A percentile compares a stretch with the other conserved stretches of the same genome.
Evolutionary conservation across 345 rosid genomes (phyloP).

Genomic region (Cardamine resedifolia): DNA sequence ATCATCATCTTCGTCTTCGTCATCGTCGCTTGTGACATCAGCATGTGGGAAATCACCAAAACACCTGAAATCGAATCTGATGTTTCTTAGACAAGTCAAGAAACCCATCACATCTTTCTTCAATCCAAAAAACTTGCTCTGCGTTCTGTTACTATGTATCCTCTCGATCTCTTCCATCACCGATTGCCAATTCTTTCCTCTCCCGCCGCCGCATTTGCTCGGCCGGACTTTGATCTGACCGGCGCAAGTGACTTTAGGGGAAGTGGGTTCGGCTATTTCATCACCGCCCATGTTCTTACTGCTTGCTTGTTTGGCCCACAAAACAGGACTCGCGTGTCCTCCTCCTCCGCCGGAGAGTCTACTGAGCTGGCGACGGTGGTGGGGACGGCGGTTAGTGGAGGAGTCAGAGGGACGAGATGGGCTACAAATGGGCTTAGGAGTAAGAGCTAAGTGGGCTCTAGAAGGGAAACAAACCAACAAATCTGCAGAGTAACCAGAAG

Average conservation of each 20-base stretch:
- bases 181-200: constrained; percentile 70
- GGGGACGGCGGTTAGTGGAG: constrained; percentile 49
- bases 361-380: constrained; percentile 40
- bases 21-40: constrained; percentile 50
- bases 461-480: constrained; percentile 90
- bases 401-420: constrained; percentile 57
- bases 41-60: constrained; percentile 60
- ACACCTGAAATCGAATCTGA: constrained; percentile 63
- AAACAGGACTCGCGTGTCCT: constrained; percentile 50
- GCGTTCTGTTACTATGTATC: constrained; percentile 46
- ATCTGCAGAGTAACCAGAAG: constrained; percentile 70
- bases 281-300: constrained; percentile 48
- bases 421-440: constrained; percentile 73
- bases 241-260: constrained; percentile 91
- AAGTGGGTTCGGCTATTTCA: constrained; percentile 71
- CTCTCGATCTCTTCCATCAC: constrained; percentile 78
- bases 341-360: constrained; percentile 38
- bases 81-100: constrained; percentile 61
- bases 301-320: constrained; percentile 59
- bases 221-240: constrained; percentile 92
- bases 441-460: constrained; percentile 64
- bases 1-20: constrained; percentile 38
- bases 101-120: constrained; percentile 76
- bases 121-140: constrained; percentile 58
- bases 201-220: constrained; percentile 36